Evolutionary conservation across 73 alveolate genomes (phyloP), one percentile per base, ranked within the genome.

Genomic region (Symbiodinium pilosum): DNA sequence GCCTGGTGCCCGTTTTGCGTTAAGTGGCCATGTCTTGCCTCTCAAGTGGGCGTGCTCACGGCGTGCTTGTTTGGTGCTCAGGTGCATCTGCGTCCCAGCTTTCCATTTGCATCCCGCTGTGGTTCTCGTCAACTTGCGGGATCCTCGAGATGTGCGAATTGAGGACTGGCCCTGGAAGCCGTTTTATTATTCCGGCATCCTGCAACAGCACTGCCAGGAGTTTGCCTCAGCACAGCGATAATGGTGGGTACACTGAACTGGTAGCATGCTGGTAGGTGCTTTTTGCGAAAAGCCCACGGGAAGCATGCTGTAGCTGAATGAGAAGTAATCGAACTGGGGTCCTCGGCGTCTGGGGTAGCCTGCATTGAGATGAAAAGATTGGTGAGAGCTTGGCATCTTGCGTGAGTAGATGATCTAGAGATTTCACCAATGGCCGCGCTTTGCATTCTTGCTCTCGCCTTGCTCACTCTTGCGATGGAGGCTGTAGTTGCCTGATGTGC

Each of bases 41-140:
- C n/a, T n/a, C n/a, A n/a, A n/a, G n/a, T n/a, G n/a, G n/a, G n/a
- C n/a, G n/a, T n/a, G n/a, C n/a, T n/a, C n/a, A n/a, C n/a, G n/a
- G n/a, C n/a, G 64, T 7, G 64, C 64, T 16, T 47, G 64, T 20
- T 28, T 28, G 71, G 71, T 21, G 5, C 85, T 32, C 26, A 71
- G 85, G 85, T 83, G 89, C 89, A 83, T 83, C 38, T 83, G 89
- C 39, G 89, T 83, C 24, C 89, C 89, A 12, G 54, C 89, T 11
- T 83, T 83, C 89, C 36, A 40, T 30, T 43, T 36, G 89, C 89
- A 83, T 8, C 89, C 89, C 20, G 89, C 89, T 41, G 6, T 83
- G 34, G 59, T 83, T 4, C 59, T 71, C 32, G 47, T 71, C 44
- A 71, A 71, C 43, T 71, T 71, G 85, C 85, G 43, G 12, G 85